Evolutionary conservation across 1,139 yeast species (phyloP), one percentile per base, ranked within the genome.

Genomic region (Yamadazyma sp.): DNA sequence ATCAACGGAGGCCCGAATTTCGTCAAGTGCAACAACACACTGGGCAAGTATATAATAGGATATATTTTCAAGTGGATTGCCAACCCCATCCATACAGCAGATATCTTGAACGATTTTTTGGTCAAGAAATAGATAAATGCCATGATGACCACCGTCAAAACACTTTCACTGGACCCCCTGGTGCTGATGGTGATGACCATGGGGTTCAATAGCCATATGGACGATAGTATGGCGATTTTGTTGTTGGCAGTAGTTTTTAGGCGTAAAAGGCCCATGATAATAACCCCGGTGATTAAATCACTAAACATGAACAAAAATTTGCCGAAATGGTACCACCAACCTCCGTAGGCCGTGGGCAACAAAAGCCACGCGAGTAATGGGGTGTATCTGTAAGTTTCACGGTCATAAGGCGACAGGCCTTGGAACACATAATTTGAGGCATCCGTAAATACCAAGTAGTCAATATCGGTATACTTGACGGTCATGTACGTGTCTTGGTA

Each of bases 111-210:
- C 22, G 41, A 40, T 25, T 64, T 53, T 2, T 63, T 60, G 9
- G 56, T 56, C 27, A 79, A 53, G 29, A 50, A 61, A 47, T 77
- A 80, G 2, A 86, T 66, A 31, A 83, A 67, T 11, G 74, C 58
- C 73, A 89, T 76, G 3, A 89, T 76, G 51, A 90, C 67, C 18
- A 86, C 90, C 1, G 95, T 88, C 33, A 92, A 64, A 1, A 92
- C 71, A 45, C 97, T 90, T 56, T 92, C 98, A 0, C 96, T 85
- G 15, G 95, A 86, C 0, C 98, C 98, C 39, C 98, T 68, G 0
- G 97, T 89, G 45, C 95, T 83, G 31, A 92, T 92, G 1, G 96
- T 89, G 23, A 86, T 80, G 0, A 90, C 98, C 94, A 92, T 86
- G 10, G 98, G 98, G 58, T 92, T 92, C 50, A 88, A 69, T 29